phyloP scores from a whole-genome alignment of 1,284 basidiomycete species.

The Cerrena zonata region DNA sequence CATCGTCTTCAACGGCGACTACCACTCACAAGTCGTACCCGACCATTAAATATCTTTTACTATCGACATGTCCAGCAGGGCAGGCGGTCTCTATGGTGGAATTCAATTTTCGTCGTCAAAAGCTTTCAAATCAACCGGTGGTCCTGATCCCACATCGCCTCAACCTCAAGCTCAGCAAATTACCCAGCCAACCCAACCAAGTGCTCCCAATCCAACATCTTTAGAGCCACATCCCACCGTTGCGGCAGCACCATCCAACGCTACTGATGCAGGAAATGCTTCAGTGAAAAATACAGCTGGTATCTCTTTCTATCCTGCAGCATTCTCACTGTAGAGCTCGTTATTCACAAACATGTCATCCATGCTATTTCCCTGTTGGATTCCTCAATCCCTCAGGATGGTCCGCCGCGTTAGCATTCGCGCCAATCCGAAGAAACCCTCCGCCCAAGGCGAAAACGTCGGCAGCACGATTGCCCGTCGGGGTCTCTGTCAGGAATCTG shows the following conservation, averaged over 20 bases:
- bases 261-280: slow-evolving; percentile 28
- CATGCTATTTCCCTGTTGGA: slow-evolving; percentile 8
- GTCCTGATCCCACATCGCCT: slow-evolving; percentile 14
- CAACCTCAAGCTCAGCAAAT: slow-evolving; percentile 10
- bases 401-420: slow-evolving; percentile 83
- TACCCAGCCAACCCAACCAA: slow-evolving; percentile 12
- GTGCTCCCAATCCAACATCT: slow-evolving; percentile 9
- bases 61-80: slow-evolving; percentile 61
- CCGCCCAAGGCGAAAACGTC: slow-evolving; percentile 49
- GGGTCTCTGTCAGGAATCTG: slow-evolving; percentile 42
- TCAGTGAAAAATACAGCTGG: slow-evolving; percentile 71
- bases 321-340: slow-evolving; percentile 28
- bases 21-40: not conserved
- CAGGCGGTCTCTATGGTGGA: slow-evolving; percentile 75
- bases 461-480: slow-evolving; percentile 52
- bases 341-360: slow-evolving; percentile 35
- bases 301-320: slow-evolving; percentile 51
- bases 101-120: slow-evolving; percentile 70
- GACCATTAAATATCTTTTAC: not conserved
- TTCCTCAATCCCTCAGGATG: slow-evolving; percentile 46
- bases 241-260: slow-evolving; percentile 14
- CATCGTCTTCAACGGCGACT: not conserved
- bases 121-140: slow-evolving; percentile 39
- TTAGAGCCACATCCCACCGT: slow-evolving; percentile 14
- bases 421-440: slow-evolving; percentile 59